Conservation (phyloP, 2,329 filamentous ascomycete species). For the Sphaerostilbella broomeana region DNA sequence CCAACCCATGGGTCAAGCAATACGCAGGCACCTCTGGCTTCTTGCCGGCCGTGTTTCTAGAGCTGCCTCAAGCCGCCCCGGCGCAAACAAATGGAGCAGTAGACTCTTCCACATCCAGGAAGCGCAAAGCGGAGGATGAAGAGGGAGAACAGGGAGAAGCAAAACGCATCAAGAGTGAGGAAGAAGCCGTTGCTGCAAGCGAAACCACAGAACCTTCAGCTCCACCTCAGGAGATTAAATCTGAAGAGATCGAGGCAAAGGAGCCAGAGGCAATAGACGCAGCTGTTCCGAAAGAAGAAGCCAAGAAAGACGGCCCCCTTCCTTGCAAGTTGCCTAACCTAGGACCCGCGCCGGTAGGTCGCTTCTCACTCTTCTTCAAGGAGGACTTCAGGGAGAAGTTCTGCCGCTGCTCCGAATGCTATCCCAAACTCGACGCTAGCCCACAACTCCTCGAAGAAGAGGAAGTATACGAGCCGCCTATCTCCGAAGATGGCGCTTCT, state of each 20-base stretch:
- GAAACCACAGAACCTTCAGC: constrained; percentile 7
- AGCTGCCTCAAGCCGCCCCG: constrained; percentile 13
- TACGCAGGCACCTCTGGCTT: constrained; percentile 81
- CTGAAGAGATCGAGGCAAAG: neutral
- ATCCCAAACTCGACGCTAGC: constrained; percentile 61
- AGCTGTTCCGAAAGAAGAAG: neutral
- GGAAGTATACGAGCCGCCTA: constrained; percentile 84
- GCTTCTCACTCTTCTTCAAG: constrained; percentile 77
- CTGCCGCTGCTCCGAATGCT: constrained; percentile 80
- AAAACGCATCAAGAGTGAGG: constrained; percentile 49
- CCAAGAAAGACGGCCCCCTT: constrained; percentile 1
- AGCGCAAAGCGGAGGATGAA: constrained; percentile 60
- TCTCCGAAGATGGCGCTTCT: constrained; percentile 60
- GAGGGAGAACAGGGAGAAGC: constrained; percentile 28
- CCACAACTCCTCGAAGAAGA: constrained; percentile 88
- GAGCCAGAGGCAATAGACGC: constrained; percentile 7
- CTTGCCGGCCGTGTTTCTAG: constrained; percentile 59
- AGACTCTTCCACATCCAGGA: constrained; percentile 49
- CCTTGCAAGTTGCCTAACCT: constrained; percentile 57
- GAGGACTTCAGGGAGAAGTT: constrained; percentile 72
- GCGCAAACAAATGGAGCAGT: constrained; percentile 3
- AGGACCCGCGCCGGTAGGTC: constrained; percentile 45
- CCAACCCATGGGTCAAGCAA: constrained; percentile 83
- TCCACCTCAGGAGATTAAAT: neutral
- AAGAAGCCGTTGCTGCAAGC: too few species aligned